phyloP scores from a whole-genome alignment of 129 eudicot genomes.

The Tanacetum coccineum region DNA sequence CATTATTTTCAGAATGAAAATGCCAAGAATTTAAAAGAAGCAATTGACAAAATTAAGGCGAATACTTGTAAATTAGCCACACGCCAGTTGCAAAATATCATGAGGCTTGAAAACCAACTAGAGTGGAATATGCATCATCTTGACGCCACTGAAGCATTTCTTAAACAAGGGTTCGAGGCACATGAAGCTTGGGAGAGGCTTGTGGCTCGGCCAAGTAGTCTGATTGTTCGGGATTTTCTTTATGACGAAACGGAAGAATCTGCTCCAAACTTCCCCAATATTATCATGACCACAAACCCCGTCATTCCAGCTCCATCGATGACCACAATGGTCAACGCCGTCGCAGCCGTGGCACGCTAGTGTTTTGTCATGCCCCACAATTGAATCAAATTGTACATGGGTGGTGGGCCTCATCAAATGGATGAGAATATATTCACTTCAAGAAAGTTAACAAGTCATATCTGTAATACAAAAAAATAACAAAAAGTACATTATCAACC shows the following conservation, averaged over 20 bases:
- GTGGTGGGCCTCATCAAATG: slow-evolving; percentile 2
- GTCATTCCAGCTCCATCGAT: slow-evolving; percentile 13
- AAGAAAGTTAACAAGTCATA: slow-evolving; percentile 13
- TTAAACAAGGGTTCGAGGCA: slow-evolving; percentile 30
- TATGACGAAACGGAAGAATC: slow-evolving; percentile 20
- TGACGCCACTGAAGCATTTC: slow-evolving; percentile 56
- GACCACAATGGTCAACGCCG: slow-evolving; percentile 14
- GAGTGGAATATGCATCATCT: slow-evolving; percentile 50
- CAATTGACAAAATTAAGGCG: slow-evolving; percentile 37
- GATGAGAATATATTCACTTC: slow-evolving; percentile 21
- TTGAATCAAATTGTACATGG: not conserved
- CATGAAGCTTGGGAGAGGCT: slow-evolving; percentile 54
- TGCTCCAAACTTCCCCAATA: not conserved
- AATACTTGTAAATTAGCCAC: slow-evolving; percentile 50
- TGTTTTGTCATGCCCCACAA: slow-evolving; percentile 8
- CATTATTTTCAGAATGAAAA: slow-evolving; percentile 28
- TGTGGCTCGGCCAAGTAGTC: slow-evolving; percentile 39
- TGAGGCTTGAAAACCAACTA: slow-evolving; percentile 34
- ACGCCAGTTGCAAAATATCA: slow-evolving; percentile 45
- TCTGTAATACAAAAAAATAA: slow-evolving; percentile 2
- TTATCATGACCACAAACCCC: slow-evolving; percentile 3
- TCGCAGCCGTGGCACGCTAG: slow-evolving; percentile 24
- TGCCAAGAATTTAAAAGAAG: slow-evolving; percentile 29
- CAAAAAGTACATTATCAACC: slow-evolving; percentile 2
- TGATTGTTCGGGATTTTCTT: slow-evolving; percentile 41